These are phyloP conservation scores for Solioccasus polychromus DNA, from an alignment of 768 basidiomycete species.

Conservation along the genomic window DNA sequence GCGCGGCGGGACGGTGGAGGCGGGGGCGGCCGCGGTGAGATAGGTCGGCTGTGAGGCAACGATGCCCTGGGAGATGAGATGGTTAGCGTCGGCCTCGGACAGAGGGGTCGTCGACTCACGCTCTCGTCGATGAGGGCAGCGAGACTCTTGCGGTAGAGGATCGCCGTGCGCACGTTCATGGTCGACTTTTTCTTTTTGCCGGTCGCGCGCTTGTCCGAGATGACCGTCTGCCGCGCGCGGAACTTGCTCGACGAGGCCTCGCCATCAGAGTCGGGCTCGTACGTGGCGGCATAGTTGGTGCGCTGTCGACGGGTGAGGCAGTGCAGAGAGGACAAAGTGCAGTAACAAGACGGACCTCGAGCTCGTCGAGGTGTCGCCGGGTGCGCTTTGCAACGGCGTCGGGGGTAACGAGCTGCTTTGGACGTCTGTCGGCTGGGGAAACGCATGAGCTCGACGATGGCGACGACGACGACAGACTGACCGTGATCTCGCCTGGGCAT, in stretches of 20 bases:
- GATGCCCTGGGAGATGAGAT: slow-evolving; percentile 53
- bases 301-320: slow-evolving; percentile 41
- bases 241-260: slow-evolving; percentile 44
- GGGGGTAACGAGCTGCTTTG: slow-evolving; percentile 45
- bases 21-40: slow-evolving; percentile 62
- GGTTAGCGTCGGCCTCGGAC: too few species aligned
- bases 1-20: slow-evolving; percentile 62
- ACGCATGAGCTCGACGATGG: slow-evolving; percentile 9
- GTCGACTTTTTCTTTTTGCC: slow-evolving; percentile 71
- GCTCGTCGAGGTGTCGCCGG: slow-evolving; percentile 76
- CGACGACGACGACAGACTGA: slow-evolving; percentile 25
- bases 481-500: slow-evolving; percentile 27
- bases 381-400: slow-evolving; percentile 75
- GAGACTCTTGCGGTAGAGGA: slow-evolving; percentile 81
- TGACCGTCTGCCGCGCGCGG: slow-evolving; percentile 65
- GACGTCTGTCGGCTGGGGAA: slow-evolving; percentile 43
- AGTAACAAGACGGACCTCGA: slow-evolving; percentile 60
- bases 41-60: slow-evolving; percentile 63
- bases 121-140: slow-evolving; percentile 74
- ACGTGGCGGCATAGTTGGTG: slow-evolving; percentile 68
- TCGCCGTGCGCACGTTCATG: slow-evolving; percentile 75
- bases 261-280: slow-evolving; percentile 30
- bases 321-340: background rate
- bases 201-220: slow-evolving; percentile 66
- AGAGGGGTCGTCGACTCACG: too few species aligned